Conservation (phyloP, 306 rosid genomes). For the Vigna radiata region DNA sequence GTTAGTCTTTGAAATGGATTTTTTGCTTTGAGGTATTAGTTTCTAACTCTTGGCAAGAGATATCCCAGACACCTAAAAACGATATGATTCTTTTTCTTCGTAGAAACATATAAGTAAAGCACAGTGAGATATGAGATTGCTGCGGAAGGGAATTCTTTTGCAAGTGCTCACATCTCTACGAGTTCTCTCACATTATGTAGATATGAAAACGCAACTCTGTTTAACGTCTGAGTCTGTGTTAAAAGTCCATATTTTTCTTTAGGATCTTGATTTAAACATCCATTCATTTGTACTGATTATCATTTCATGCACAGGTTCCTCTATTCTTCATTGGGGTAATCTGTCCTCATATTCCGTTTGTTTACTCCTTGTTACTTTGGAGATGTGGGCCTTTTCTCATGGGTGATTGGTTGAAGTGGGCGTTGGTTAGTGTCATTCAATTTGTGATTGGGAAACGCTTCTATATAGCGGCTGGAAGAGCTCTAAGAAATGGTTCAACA, state of each 20-base stretch:
- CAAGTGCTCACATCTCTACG: no score
- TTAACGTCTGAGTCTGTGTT: neutral
- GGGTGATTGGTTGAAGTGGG: constrained; percentile 96
- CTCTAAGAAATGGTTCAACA: constrained; percentile 88
- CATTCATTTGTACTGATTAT: constrained; percentile 19
- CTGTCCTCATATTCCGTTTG: constrained; percentile 80
- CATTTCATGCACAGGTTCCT: constrained; percentile 65
- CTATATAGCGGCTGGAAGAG: constrained; percentile 87
- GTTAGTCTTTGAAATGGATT: neutral
- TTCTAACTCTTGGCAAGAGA: neutral
- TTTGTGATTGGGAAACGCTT: constrained; percentile 88
- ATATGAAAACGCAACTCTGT: neutral
- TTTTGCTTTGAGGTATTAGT: neutral
- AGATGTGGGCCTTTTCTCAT: constrained; percentile 87
- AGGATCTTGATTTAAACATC: neutral
- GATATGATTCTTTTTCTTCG: neutral
- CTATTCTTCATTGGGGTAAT: constrained; percentile 74
- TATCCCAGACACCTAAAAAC: neutral
- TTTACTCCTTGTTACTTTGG: constrained; percentile 78
- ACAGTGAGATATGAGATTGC: neutral
- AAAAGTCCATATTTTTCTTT: constrained; percentile 3
- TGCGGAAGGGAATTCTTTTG: neutral
- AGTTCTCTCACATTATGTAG: no score
- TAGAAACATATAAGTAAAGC: neutral
- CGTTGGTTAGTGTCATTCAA: constrained; percentile 78